Conservation (phyloP, 2,329 filamentous ascomycete genomes). For the Rutstroemia sp. region DNA sequence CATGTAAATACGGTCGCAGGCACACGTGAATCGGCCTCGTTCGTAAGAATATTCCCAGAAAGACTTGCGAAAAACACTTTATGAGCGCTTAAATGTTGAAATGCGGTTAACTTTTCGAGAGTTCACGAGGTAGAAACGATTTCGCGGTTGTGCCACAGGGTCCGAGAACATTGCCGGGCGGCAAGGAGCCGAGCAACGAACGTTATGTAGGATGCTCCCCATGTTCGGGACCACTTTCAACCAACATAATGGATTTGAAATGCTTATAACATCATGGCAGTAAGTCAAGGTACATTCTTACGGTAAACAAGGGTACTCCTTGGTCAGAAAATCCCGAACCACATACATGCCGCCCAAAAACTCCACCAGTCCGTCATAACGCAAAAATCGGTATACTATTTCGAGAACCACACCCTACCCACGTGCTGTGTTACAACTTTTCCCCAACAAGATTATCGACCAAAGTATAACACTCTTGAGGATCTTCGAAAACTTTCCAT, state of each 20-base stretch:
- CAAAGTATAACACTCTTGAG: slow-evolving; percentile 52
- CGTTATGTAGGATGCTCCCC: not conserved
- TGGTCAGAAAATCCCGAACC: not conserved
- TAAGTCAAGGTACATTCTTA: too few relatives aligned
- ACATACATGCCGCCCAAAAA: not conserved
- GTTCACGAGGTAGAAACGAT: too few relatives aligned
- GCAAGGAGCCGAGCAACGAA: not conserved
- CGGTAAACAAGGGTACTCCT: not conserved
- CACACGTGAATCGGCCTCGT: too few relatives aligned
- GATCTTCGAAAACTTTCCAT: slow-evolving; percentile 80
- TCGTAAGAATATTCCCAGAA: too few relatives aligned
- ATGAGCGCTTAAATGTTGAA: not conserved
- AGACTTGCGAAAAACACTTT: too few relatives aligned
- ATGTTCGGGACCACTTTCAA: not conserved
- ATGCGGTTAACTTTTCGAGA: too few relatives aligned
- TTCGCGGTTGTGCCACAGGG: not conserved
- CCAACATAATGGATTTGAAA: not conserved
- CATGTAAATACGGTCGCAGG: not conserved
- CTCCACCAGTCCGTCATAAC: not conserved
- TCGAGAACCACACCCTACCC: not conserved
- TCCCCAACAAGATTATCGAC: slow-evolving; percentile 27
- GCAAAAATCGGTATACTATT: not conserved
- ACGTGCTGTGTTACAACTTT: not conserved
- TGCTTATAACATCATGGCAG: too few relatives aligned
- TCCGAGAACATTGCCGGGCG: not conserved